Conservation (phyloP, 176 grass and related monocot genomes). For the Guadua angustifolia region DNA sequence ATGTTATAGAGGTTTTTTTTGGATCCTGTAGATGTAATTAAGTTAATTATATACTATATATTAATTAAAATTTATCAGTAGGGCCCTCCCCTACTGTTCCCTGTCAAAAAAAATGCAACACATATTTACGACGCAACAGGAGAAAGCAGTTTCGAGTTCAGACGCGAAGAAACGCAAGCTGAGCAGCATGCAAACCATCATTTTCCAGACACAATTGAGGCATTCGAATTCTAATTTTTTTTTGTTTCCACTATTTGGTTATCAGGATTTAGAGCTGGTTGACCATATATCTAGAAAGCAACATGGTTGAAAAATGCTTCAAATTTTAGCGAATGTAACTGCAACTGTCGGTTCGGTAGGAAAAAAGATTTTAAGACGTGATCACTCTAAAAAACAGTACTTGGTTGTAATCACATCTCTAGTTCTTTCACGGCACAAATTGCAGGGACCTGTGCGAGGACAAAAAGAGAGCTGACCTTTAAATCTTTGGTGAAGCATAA, state of each 20-base stretch:
- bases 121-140: neutral
- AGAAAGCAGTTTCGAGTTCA: neutral
- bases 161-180: neutral
- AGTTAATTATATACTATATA: too few species aligned
- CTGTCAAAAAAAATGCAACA: neutral
- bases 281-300: neutral
- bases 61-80: too few species aligned
- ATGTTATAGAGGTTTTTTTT: too few species aligned
- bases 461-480: slow-evolving; percentile 59
- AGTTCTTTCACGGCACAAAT: neutral
- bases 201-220: neutral
- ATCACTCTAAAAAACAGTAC: neutral
- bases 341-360: neutral
- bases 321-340: slow-evolving; percentile 20
- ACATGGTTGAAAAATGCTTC: neutral
- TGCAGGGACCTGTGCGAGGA: neutral
- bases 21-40: too few species aligned
- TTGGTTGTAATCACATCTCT: neutral
- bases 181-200: neutral
- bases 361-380: neutral
- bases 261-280: neutral
- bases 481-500: slow-evolving; percentile 94
- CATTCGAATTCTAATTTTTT: neutral
- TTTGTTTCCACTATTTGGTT: neutral
- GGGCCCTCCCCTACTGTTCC: too few species aligned